Percentiles rank a stretch among this genome's conserved stretches.
Evolutionary conservation across 306 rosid species (phyloP).

Genomic region (Crotalaria pallida): DNA sequence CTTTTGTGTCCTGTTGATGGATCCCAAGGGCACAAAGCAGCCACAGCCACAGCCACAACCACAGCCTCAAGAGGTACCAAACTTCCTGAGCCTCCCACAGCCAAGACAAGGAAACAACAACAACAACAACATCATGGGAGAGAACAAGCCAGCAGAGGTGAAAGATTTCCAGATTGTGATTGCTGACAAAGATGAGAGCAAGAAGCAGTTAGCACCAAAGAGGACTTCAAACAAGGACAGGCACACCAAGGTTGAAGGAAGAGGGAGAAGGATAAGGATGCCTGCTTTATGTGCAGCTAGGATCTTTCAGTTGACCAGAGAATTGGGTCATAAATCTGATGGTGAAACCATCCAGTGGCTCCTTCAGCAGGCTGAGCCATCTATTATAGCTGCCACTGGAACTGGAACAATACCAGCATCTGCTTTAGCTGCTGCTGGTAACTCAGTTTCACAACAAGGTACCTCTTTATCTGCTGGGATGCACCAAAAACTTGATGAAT

Average conservation of each 20-base stretch:
- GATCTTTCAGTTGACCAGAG: slow-evolving; percentile 86
- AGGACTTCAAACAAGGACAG: slow-evolving; percentile 89
- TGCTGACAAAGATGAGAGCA: slow-evolving; percentile 60
- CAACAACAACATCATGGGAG: slow-evolving; percentile 47
- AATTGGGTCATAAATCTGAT: slow-evolving; percentile 95
- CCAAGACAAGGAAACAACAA: slow-evolving; percentile 20
- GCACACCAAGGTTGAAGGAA: slow-evolving; percentile 93
- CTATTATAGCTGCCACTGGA: slow-evolving; percentile 86
- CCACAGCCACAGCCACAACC: slow-evolving; percentile 35
- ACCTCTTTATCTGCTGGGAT: slow-evolving; percentile 62
- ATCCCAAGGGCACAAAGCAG: slow-evolving; percentile 93
- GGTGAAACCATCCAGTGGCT: slow-evolving; percentile 99
- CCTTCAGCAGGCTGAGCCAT: slow-evolving; percentile 84
- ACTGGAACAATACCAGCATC: slow-evolving; percentile 92
- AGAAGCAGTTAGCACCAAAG: slow-evolving; percentile 83
- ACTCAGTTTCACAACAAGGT: slow-evolving; percentile 57
- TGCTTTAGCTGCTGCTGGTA: slow-evolving; percentile 65
- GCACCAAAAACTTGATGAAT: slow-evolving; percentile 59
- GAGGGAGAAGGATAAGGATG: slow-evolving; percentile 96
- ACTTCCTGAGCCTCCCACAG: slow-evolving; percentile 55
- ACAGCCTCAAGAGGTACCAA: slow-evolving; percentile 28
- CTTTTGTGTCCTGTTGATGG: slow-evolving; percentile 55
- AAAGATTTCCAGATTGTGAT: slow-evolving; percentile 74
- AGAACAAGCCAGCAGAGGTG: slow-evolving; percentile 57
- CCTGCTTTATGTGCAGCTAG: slow-evolving; percentile 94